Percentiles rank a stretch among this genome's conserved stretches.
Evolutionary conservation across 2,329 filamentous ascomycete genomes (phyloP).

Genomic region (Phaeosphaeriaceae sp.): DNA sequence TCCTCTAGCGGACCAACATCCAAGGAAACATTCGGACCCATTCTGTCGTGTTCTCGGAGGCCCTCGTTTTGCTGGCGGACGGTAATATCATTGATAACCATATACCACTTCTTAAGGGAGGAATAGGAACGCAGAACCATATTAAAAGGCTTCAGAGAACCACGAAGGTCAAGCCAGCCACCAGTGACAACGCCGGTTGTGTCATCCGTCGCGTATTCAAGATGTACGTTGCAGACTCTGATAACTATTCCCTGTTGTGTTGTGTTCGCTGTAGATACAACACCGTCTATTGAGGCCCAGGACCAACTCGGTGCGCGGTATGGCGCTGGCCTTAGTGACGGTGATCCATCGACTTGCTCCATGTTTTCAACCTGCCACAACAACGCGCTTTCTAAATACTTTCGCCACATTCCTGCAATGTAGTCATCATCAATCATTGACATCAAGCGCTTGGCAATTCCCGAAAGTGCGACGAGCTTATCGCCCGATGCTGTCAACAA

Average conservation of each 20-base stretch:
- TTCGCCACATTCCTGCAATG: slow-evolving; percentile 18
- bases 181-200: slow-evolving; percentile 8
- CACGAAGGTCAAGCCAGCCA: slow-evolving; percentile 11
- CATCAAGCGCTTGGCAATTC: slow-evolving; percentile 12
- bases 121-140: background rate
- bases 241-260: background rate
- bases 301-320: slow-evolving; percentile 22
- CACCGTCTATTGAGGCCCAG: slow-evolving; percentile 16
- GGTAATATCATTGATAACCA: background rate
- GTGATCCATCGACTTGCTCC: background rate
- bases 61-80: background rate
- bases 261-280: too few species aligned
- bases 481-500: slow-evolving; percentile 6
- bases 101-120: background rate
- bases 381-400: slow-evolving; percentile 1
- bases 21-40: background rate
- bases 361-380: background rate
- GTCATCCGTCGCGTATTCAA: slow-evolving; percentile 11
- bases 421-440: slow-evolving; percentile 4
- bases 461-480: slow-evolving; percentile 16
- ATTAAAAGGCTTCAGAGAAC: background rate
- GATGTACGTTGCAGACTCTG: slow-evolving; percentile 8
- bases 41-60: background rate
- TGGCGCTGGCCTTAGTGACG: background rate
- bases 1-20: background rate